phyloP scores from a whole-genome alignment of 176 grass and related monocot genomes.

The Carex myosuroides region DNA sequence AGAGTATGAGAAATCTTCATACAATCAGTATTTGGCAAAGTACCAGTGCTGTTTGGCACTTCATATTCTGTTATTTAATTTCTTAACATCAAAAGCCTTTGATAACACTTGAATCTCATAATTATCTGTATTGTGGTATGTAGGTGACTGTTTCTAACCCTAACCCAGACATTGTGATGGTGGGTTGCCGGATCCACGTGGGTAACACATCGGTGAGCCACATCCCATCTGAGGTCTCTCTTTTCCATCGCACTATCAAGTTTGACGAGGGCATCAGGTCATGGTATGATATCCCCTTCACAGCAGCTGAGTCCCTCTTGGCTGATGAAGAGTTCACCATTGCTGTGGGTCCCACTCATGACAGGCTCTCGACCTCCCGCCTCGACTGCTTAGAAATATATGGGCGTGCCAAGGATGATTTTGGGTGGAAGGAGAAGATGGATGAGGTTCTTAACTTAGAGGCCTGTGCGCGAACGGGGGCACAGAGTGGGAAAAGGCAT shows the following conservation, averaged over 20 bases:
- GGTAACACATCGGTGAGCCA: constrained; percentile 77
- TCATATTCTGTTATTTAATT: constrained; percentile 19
- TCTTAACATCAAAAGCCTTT: neutral
- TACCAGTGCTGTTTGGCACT: constrained; percentile 17
- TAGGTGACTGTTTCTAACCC: constrained; percentile 77
- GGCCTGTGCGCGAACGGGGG: constrained; percentile 41
- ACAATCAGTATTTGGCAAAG: constrained; percentile 22
- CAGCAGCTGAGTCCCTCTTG: constrained; percentile 79
- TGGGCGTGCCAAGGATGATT: constrained; percentile 88
- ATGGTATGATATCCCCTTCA: constrained; percentile 97
- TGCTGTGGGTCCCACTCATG: constrained; percentile 59
- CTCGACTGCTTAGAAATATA: constrained; percentile 91
- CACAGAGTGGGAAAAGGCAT: constrained; percentile 33
- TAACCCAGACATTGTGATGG: constrained; percentile 87
- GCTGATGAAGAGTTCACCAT: constrained; percentile 92
- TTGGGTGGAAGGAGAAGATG: constrained; percentile 99
- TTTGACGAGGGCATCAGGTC: constrained; percentile 82
- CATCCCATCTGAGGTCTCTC: constrained; percentile 76
- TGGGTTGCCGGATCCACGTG: constrained; percentile 91
- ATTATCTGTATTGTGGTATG: constrained; percentile 16
- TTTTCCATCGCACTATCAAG: constrained; percentile 85
- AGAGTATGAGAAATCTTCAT: neutral
- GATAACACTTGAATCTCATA: neutral
- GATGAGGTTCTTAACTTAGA: constrained; percentile 89
- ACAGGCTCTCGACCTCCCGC: constrained; percentile 61